A percentile compares a stretch with the other conserved stretches of the same genome.
Conservation (phyloP, 352 stramenopile species). For the Phytophthora boehmeriae region DNA sequence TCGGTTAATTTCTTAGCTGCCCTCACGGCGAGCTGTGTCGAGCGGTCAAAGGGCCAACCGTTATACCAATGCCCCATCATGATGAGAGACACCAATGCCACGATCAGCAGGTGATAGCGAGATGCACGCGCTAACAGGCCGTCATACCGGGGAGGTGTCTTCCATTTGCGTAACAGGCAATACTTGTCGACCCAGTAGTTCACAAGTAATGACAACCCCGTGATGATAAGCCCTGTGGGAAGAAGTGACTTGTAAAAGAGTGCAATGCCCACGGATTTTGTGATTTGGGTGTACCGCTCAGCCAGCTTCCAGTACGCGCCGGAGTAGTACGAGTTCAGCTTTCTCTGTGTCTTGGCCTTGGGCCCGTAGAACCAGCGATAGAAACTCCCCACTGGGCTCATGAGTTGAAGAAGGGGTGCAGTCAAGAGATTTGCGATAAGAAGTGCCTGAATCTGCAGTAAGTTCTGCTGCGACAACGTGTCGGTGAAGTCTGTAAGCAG, state of each 20-base stretch:
- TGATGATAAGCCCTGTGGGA: slow-evolving; percentile 69
- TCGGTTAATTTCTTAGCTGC: slow-evolving; percentile 33
- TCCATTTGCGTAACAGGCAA: slow-evolving; percentile 79
- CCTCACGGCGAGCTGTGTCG: slow-evolving; percentile 36
- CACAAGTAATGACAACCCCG: slow-evolving; percentile 63
- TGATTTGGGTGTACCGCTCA: slow-evolving; percentile 72
- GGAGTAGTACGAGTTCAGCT: slow-evolving; percentile 81
- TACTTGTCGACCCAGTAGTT: slow-evolving; percentile 90
- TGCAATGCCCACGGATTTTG: slow-evolving; percentile 65
- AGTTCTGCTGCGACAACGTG: slow-evolving; percentile 64
- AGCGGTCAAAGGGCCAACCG: slow-evolving; percentile 73
- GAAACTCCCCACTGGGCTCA: slow-evolving; percentile 60
- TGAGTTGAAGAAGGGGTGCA: slow-evolving; percentile 64
- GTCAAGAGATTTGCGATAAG: slow-evolving; percentile 82
- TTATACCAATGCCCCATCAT: slow-evolving; percentile 86
- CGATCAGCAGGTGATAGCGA: slow-evolving; percentile 70
- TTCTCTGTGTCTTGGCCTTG: slow-evolving; percentile 69
- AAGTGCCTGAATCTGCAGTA: slow-evolving; percentile 77
- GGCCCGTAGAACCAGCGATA: slow-evolving; percentile 48
- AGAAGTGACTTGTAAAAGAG: slow-evolving; percentile 74
- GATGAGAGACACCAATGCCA: slow-evolving; percentile 64
- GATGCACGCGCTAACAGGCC: slow-evolving; percentile 63
- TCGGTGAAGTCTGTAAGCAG: slow-evolving; percentile 79
- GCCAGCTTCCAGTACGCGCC: slow-evolving; percentile 72
- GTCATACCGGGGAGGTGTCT: slow-evolving; percentile 64